Base-by-base conservation (phyloP, 345 rosid genomes). In the Moringa oleifera region DNA sequence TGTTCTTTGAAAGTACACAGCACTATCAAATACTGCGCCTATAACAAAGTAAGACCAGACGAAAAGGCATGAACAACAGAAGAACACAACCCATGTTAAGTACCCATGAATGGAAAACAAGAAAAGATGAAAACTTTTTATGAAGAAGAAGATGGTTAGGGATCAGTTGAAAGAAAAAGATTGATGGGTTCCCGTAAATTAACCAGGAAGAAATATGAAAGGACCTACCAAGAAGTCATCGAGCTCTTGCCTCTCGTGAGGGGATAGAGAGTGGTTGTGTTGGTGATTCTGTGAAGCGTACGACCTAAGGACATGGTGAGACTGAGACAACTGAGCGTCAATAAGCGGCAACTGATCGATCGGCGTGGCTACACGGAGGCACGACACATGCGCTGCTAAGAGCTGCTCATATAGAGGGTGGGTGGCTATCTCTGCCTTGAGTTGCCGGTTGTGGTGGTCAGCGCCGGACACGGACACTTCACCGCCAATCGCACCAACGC, bases 1-100 rank as follows among this genome's bases (percentile, higher is more conserved):
- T 93, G 98, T 58, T 93, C 98, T 76, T 90, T 93, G 83, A 93
- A 93, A 65, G 83, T 83, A 80, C 98, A 93, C 72, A 93, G 60
- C 64, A 93, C 84, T 77, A 90, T 80, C 85, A 93, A 70, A 78
- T 93, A 90, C 62, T 93, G 98, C 59, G 87, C 90, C 98, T 93
- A 75, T 62, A 65, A 41, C 1, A 7, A 41, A 41, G 1, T 15
- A 41, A 1, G 1, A 41, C 13, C 8, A 28, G 8, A 3, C 33
- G 8, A 3, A 28, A 28, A 28, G 8, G 5, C 33, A 28, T 28
- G 8, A 28, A 28, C 33, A 28, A 28, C 33, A 28, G 8, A 28
- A 28, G 8, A 28, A 8, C 33, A 28, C 33, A 3, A 4, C 6
- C 13, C 6, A 41, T 41, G 12, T 41, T 15, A 41, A 41, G 5